Percentiles rank a stretch among this genome's conserved stretches.
phyloP scores from a whole-genome alignment of 805 yeast species.

The Saccharomyces jurei region DNA sequence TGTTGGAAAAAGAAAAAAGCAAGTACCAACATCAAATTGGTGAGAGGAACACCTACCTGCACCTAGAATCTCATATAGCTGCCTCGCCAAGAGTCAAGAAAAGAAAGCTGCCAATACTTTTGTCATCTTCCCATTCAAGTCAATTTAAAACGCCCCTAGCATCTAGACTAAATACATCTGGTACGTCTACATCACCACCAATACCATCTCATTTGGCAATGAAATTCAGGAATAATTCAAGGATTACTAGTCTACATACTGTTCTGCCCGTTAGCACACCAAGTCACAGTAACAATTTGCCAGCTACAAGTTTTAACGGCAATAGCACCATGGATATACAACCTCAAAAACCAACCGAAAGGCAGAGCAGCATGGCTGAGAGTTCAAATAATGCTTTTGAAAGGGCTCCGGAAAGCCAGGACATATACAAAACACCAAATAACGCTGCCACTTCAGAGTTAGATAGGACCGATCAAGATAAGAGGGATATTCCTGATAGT shows the following conservation, averaged over 20 bases:
- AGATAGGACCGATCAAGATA: neutral
- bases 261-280: conserved; percentile 11
- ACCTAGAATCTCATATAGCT: conserved; percentile 22
- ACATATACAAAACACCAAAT: conserved; percentile 17
- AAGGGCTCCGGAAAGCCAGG: conserved; percentile 5
- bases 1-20: conserved; percentile 20
- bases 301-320: conserved; percentile 3
- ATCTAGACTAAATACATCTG: conserved; percentile 5
- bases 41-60: conserved; percentile 22
- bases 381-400: too few relatives aligned
- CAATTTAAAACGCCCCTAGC: conserved; percentile 25
- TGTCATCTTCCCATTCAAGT: conserved; percentile 17
- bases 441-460: conserved; percentile 6
- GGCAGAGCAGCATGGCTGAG: neutral
- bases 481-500: conserved; percentile 5
- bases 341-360: neutral
- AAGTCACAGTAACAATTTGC: conserved; percentile 13
- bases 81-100: conserved; percentile 25
- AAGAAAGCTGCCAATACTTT: conserved; percentile 26
- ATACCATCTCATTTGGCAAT: conserved; percentile 25
- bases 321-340: conserved; percentile 3
- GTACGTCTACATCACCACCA: conserved; percentile 14
- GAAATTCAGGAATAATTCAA: conserved; percentile 12
- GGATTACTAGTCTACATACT: conserved; percentile 7
- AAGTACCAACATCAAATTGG: conserved; percentile 10